Evolutionary conservation across 1,139 yeast species (phyloP).

Genomic region (Sugiyamaella sp.): DNA sequence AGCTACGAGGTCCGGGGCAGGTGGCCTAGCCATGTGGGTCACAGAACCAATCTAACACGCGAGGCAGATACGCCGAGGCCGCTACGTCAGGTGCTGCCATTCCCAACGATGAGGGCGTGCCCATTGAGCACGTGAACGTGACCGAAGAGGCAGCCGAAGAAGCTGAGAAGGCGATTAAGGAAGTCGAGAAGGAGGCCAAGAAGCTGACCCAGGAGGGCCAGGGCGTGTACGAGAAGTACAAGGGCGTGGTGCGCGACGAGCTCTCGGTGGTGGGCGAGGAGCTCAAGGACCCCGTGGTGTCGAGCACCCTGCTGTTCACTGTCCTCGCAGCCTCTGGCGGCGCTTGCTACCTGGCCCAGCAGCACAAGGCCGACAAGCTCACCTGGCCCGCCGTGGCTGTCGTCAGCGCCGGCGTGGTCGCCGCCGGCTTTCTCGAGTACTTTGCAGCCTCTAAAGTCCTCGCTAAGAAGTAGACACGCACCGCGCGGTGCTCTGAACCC

Average conservation of each 20-base stretch:
- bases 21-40: not conserved
- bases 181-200: conserved; percentile 19
- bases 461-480: conserved; percentile 17
- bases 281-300: conserved; percentile 38
- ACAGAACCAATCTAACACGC: conserved; percentile 1
- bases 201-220: conserved; percentile 20
- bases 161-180: conserved; percentile 22
- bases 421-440: conserved; percentile 36
- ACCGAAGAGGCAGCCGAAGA: conserved; percentile 22
- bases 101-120: conserved; percentile 24
- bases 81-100: conserved; percentile 15
- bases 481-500: no score
- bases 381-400: conserved; percentile 34
- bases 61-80: conserved; percentile 16
- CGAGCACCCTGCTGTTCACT: conserved; percentile 37
- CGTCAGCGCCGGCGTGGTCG: conserved; percentile 36
- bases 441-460: conserved; percentile 35
- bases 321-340: conserved; percentile 38
- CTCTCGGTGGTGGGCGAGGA: conserved; percentile 31
- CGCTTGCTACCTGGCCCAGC: conserved; percentile 35
- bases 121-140: conserved; percentile 29
- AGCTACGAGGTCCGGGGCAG: not conserved
- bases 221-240: conserved; percentile 16
- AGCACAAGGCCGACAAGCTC: conserved; percentile 37
- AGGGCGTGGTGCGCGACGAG: conserved; percentile 25